Conservation (phyloP, 768 basidiomycete genomes). For the Amylocystis lapponica region DNA sequence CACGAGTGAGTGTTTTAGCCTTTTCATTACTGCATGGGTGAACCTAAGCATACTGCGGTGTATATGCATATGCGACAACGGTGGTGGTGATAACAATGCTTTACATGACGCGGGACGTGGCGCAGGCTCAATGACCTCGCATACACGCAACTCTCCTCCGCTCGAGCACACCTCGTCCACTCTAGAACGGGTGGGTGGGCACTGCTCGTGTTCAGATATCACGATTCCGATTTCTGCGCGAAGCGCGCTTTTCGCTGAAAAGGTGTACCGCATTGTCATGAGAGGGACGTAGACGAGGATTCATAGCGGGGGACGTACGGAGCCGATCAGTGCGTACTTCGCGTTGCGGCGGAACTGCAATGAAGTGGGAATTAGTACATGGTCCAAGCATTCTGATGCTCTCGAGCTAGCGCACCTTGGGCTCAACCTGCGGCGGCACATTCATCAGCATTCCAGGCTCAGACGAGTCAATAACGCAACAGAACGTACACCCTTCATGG, state of each 20-base stretch:
- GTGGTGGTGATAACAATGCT: constrained; percentile 13
- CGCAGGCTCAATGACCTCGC: not conserved
- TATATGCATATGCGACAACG: too few relatives aligned
- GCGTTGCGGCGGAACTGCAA: constrained; percentile 84
- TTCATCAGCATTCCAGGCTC: constrained; percentile 4
- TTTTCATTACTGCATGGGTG: constrained; percentile 22
- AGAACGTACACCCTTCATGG: constrained; percentile 84
- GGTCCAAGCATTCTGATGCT: too few relatives aligned
- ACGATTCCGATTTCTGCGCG: constrained; percentile 50
- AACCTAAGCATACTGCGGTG: constrained; percentile 20
- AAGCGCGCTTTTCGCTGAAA: constrained; percentile 60
- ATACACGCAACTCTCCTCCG: constrained; percentile 1
- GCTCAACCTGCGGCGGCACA: constrained; percentile 52
- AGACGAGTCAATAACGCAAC: not conserved
- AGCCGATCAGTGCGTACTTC: constrained; percentile 64
- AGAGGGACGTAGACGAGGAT: not conserved
- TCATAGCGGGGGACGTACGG: constrained; percentile 42
- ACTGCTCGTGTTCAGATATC: constrained; percentile 8
- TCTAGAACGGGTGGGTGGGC: constrained; percentile 4
- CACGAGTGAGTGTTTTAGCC: constrained; percentile 16
- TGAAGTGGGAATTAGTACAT: not conserved
- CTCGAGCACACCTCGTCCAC: too few relatives aligned
- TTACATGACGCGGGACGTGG: constrained; percentile 19
- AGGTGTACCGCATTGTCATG: too few relatives aligned
- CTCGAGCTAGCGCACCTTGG: constrained; percentile 50